Conservation (phyloP, 768 basidiomycete genomes). For the Mycena leptocephala region DNA sequence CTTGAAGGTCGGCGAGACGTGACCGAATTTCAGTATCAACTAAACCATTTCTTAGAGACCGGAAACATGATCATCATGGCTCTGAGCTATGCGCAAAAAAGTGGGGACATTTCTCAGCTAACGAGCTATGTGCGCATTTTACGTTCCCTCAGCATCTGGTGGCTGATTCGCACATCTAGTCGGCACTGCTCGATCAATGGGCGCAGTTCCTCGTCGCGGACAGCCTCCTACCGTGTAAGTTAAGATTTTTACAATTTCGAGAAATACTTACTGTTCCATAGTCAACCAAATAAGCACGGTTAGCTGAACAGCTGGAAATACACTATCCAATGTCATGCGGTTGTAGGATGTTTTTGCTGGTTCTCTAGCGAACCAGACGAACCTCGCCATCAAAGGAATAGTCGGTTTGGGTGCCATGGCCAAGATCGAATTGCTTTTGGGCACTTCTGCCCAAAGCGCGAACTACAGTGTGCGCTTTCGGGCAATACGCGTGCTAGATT, state of each 20-base stretch:
- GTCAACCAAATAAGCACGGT: constrained; percentile 67
- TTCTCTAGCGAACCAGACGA: constrained; percentile 73
- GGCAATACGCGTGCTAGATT: too few relatives aligned
- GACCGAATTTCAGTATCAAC: not conserved
- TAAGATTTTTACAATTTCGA: too few relatives aligned
- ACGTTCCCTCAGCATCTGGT: not conserved
- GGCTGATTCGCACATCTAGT: not conserved
- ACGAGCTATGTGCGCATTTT: constrained; percentile 56
- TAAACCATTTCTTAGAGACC: constrained; percentile 63
- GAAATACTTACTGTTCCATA: not conserved
- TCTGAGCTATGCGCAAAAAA: constrained; percentile 72
- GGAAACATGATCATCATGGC: constrained; percentile 86
- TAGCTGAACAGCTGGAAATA: not conserved
- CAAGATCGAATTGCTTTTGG: constrained; percentile 64
- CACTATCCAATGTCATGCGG: not conserved
- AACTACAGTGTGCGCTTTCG: constrained; percentile 58
- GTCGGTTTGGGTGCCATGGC: constrained; percentile 79
- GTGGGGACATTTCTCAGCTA: constrained; percentile 66
- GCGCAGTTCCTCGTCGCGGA: constrained; percentile 70
- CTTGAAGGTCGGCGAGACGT: constrained; percentile 50
- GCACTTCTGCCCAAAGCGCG: constrained; percentile 52
- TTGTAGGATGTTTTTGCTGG: constrained; percentile 65
- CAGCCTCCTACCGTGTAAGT: constrained; percentile 59
- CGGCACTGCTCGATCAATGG: constrained; percentile 72
- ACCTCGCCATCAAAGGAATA: constrained; percentile 78